A percentile compares a stretch with the other conserved stretches of the same genome.
phyloP scores from a whole-genome alignment of 306 rosid genomes.

The Lablab purpureus region DNA sequence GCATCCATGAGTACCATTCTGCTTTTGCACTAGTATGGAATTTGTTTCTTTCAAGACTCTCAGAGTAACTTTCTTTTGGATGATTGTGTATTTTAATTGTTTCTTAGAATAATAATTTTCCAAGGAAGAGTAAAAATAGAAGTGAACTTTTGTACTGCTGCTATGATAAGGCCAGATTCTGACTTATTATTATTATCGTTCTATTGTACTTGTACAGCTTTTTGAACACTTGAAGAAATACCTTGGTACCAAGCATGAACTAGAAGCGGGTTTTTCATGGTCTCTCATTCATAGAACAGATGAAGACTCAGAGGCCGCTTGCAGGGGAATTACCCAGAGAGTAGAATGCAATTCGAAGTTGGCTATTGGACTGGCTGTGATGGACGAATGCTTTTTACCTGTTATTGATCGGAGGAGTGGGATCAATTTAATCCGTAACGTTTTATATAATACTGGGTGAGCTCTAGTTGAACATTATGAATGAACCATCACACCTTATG shows the following conservation, averaged over 20 bases:
- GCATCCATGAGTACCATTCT: constrained; percentile 13
- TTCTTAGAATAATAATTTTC: neutral
- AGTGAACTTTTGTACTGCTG: constrained; percentile 8
- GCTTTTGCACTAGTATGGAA: constrained; percentile 18
- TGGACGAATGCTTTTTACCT: constrained; percentile 95
- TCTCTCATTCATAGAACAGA: constrained; percentile 74
- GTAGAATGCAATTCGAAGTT: constrained; percentile 85
- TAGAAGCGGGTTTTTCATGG: constrained; percentile 91
- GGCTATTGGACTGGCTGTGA: constrained; percentile 81
- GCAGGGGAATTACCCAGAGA: constrained; percentile 70
- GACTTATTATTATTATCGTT: neutral
- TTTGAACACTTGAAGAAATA: constrained; percentile 82
- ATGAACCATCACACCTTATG: neutral
- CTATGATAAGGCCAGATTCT: constrained; percentile 5
- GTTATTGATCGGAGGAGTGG: constrained; percentile 91
- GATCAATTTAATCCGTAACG: constrained; percentile 80
- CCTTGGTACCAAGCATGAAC: constrained; percentile 80
- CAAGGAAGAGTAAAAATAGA: neutral
- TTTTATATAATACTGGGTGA: constrained; percentile 85
- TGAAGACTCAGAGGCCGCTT: constrained; percentile 65
- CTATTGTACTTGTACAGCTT: constrained; percentile 60
- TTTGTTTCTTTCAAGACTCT: constrained; percentile 10
- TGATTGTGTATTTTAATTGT: neutral
- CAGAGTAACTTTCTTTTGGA: neutral
- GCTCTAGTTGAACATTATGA: constrained; percentile 23